Percentiles rank a stretch among this genome's conserved stretches.
Conservation (phyloP, 306 rosid species). For the Cyamopsis tetragonoloba region DNA sequence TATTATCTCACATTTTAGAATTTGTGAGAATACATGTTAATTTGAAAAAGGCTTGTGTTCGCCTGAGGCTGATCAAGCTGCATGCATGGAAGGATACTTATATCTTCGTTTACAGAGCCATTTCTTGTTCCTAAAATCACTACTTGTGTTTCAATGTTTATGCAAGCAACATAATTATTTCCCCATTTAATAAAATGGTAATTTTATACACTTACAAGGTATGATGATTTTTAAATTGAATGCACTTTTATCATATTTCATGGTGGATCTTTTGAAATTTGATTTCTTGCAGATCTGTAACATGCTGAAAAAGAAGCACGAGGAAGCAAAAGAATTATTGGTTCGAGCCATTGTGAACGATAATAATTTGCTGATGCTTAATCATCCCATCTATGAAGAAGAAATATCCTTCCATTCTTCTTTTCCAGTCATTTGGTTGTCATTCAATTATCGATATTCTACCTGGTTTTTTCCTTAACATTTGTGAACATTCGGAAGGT, state of each 20-base stretch:
- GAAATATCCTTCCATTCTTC: constrained; percentile 65
- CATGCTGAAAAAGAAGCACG: constrained; percentile 81
- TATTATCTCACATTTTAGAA: neutral
- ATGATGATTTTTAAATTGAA: constrained; percentile 2
- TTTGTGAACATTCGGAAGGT: constrained; percentile 54
- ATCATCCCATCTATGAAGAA: constrained; percentile 79
- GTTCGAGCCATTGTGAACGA: constrained; percentile 75
- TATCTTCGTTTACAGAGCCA: neutral
- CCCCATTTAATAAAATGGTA: neutral
- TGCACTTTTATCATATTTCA: neutral
- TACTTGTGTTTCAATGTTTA: neutral
- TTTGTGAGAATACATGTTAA: neutral
- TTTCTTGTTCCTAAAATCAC: neutral
- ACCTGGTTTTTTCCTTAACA: constrained; percentile 44
- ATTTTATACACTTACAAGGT: constrained; percentile 13
- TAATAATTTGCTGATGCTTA: constrained; percentile 81
- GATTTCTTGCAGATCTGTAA: constrained; percentile 63
- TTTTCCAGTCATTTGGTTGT: constrained; percentile 10
- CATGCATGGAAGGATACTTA: neutral
- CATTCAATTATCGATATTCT: neutral
- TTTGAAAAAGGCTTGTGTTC: constrained; percentile 4
- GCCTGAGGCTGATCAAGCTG: constrained; percentile 7
- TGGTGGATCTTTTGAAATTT: neutral
- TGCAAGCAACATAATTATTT: neutral
- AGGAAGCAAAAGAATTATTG: constrained; percentile 75